Conservation (phyloP, 2,329 filamentous ascomycete genomes). For the Penicillium sp. region DNA sequence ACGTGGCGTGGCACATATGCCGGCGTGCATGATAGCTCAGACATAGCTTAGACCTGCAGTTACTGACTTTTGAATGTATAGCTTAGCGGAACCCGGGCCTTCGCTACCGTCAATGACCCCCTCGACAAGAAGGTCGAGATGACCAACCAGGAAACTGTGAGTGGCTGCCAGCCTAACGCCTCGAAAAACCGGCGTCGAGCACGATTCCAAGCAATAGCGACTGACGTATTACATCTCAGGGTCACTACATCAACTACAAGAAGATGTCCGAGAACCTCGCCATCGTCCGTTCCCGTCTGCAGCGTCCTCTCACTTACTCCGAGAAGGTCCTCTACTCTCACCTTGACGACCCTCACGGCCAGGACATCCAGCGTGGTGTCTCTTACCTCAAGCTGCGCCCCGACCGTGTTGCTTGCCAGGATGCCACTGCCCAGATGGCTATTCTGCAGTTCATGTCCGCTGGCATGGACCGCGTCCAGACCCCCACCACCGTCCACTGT, state of each 20-base stretch:
- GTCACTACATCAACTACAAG: slow-evolving; percentile 96
- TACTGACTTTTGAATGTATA: slow-evolving; percentile 38
- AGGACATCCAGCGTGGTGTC: slow-evolving; percentile 89
- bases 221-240: slow-evolving; percentile 34
- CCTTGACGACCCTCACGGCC: slow-evolving; percentile 88
- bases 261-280: slow-evolving; percentile 98
- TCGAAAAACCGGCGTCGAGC: slow-evolving; percentile 5
- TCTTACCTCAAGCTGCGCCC: slow-evolving; percentile 96
- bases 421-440: slow-evolving; percentile 98
- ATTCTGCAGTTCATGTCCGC: slow-evolving; percentile 99
- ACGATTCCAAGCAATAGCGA: slow-evolving; percentile 8
- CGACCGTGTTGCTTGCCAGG: slow-evolving; percentile 96
- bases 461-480: slow-evolving; percentile 89
- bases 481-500: slow-evolving; percentile 92
- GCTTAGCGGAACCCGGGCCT: slow-evolving; percentile 56
- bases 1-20: not conserved
- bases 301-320: slow-evolving; percentile 85
- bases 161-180: slow-evolving; percentile 18
- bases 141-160: slow-evolving; percentile 81
- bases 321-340: slow-evolving; percentile 99
- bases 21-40: not conserved
- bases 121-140: slow-evolving; percentile 95
- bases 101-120: slow-evolving; percentile 78
- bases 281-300: slow-evolving; percentile 79
- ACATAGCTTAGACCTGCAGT: slow-evolving; percentile 7